phyloP scores from a whole-genome alignment of 2,329 filamentous ascomycete species.

The Fusarium sulawesiense region DNA sequence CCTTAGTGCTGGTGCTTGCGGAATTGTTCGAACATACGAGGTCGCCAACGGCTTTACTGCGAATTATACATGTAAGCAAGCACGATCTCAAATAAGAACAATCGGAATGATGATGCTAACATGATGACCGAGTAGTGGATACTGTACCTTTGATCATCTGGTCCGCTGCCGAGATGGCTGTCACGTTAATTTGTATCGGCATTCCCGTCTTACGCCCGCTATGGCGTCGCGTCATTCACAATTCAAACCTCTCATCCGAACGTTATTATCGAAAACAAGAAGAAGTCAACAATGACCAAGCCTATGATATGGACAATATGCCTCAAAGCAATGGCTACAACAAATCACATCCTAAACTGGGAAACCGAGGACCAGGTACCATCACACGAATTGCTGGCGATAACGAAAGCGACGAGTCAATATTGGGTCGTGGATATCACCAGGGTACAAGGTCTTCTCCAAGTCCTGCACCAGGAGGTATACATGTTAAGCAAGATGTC shows the following conservation, averaged over 20 bases:
- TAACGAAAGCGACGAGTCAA: background rate
- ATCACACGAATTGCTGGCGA: background rate
- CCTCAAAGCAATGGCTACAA: background rate
- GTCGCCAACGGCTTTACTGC: conserved; percentile 23
- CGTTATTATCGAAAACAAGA: background rate
- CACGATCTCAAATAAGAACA: too few relatives aligned
- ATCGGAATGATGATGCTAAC: background rate
- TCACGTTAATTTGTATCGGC: conserved; percentile 54
- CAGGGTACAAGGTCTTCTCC: background rate
- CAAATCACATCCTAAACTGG: background rate
- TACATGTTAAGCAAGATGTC: background rate
- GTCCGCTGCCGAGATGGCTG: conserved; percentile 53
- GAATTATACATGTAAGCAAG: conserved; percentile 25
- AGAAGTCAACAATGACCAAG: background rate
- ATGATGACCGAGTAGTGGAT: conserved; percentile 41
- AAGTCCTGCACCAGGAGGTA: background rate
- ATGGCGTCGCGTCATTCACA: conserved; percentile 36
- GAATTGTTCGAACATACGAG: conserved; percentile 30
- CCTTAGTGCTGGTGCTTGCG: conserved; percentile 28
- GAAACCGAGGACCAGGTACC: background rate
- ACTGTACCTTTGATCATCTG: conserved; percentile 52
- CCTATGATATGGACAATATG: background rate
- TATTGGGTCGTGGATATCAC: background rate
- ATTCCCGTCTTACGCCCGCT: conserved; percentile 54
- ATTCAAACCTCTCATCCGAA: background rate